These are phyloP conservation scores for Chrysoporthe puriensis DNA, from an alignment of 2,329 filamentous ascomycete genomes.

Conservation along the genomic window DNA sequence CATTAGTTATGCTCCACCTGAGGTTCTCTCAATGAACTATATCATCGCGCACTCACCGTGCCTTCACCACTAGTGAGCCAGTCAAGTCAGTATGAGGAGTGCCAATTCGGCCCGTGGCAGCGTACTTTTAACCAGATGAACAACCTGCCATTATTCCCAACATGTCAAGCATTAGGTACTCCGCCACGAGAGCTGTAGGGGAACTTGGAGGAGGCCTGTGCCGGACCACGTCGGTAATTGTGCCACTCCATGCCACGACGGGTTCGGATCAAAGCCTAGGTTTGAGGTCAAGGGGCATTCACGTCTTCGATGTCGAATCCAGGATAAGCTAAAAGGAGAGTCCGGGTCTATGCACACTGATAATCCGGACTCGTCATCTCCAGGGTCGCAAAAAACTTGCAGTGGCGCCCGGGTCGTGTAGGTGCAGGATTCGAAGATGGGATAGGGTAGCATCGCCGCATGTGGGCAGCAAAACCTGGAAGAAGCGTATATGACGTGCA, in stretches of 20 bases:
- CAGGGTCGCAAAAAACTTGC: neutral
- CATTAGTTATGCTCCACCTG: neutral
- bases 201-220: neutral
- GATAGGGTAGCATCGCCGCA: neutral
- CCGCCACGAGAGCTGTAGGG: neutral
- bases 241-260: neutral
- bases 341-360: neutral
- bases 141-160: neutral
- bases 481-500: slow-evolving; percentile 25
- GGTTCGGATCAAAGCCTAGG: neutral
- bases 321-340: neutral
- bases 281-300: neutral
- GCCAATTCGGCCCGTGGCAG: too few relatives aligned
- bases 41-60: neutral
- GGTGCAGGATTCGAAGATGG: neutral
- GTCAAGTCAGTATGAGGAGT: neutral
- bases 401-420: neutral
- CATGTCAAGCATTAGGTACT: neutral
- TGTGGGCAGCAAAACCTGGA: slow-evolving; percentile 20
- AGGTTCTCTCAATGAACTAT: neutral
- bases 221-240: neutral
- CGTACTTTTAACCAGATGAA: neutral
- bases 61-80: neutral
- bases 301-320: neutral
- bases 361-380: neutral